Percentiles rank a stretch among this genome's conserved stretches.
These are phyloP conservation scores for Fusarium mundagurra DNA, from an alignment of 2,329 filamentous ascomycete species.

Conservation along the genomic window DNA sequence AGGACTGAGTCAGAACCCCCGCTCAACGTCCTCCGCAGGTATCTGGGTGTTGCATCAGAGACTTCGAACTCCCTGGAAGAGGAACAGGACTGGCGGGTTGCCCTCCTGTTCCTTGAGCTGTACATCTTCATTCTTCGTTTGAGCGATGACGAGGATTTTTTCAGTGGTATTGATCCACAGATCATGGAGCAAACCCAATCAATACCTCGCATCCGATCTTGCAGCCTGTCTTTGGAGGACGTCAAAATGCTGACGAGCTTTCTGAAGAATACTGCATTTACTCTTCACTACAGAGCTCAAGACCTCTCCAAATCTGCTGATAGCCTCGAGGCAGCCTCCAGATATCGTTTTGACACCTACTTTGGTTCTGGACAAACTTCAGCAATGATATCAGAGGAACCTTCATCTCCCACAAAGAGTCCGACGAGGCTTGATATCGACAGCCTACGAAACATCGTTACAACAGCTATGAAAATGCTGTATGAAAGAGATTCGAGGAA, in stretches of 20 bases:
- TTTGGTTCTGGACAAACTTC: constrained; percentile 30
- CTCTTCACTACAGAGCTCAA: constrained; percentile 83
- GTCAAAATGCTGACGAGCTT: constrained; percentile 81
- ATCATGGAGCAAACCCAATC: constrained; percentile 51
- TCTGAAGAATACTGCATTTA: constrained; percentile 90
- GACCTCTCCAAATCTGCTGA: constrained; percentile 59
- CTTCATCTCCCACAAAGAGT: neutral
- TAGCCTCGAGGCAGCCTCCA: constrained; percentile 34
- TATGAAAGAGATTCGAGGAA: constrained; percentile 94
- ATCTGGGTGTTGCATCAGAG: constrained; percentile 45
- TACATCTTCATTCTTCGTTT: constrained; percentile 93
- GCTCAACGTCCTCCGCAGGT: constrained; percentile 45
- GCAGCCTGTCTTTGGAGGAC: constrained; percentile 76
- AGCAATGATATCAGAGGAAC: neutral
- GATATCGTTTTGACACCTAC: constrained; percentile 45
- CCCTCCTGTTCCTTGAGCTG: constrained; percentile 90
- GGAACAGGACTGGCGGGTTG: constrained; percentile 80
- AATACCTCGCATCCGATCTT: constrained; percentile 63
- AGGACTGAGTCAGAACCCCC: constrained; percentile 45
- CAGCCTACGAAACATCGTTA: constrained; percentile 82
- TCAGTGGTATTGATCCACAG: constrained; percentile 64
- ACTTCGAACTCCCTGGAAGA: constrained; percentile 38
- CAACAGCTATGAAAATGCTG: constrained; percentile 82
- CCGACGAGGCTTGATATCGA: constrained; percentile 69
- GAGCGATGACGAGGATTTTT: constrained; percentile 97